These are phyloP conservation scores for Leersia perrieri DNA, from an alignment of 176 grass and related monocot genomes.

Conservation along the genomic window DNA sequence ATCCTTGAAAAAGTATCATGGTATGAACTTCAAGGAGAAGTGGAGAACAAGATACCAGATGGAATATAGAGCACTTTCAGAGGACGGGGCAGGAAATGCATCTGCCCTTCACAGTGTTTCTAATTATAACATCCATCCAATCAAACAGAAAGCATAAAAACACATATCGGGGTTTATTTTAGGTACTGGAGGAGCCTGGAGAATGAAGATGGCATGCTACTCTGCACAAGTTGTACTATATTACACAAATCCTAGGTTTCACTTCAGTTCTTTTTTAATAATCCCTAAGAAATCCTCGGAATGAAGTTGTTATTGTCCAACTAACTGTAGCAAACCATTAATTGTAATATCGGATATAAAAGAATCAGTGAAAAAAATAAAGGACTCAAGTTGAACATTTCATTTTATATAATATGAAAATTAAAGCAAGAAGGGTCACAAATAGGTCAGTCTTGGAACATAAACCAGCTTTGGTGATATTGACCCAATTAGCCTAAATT, in stretches of 20 bases:
- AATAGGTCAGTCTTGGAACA: slow-evolving; percentile 79
- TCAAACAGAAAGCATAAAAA: neutral
- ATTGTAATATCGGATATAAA: neutral
- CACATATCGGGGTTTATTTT: too few relatives aligned
- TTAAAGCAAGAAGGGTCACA: slow-evolving; percentile 53
- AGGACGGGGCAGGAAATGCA: slow-evolving; percentile 22
- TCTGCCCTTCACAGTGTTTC: slow-evolving; percentile 39
- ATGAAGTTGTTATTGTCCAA: slow-evolving; percentile 91
- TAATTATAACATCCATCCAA: slow-evolving; percentile 10
- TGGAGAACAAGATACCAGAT: too few relatives aligned
- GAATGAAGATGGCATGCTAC: too few relatives aligned
- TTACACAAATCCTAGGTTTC: neutral
- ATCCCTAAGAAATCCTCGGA: slow-evolving; percentile 79
- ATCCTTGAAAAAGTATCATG: slow-evolving; percentile 6
- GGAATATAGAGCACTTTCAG: too few relatives aligned
- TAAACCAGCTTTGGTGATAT: slow-evolving; percentile 70
- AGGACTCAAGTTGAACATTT: neutral
- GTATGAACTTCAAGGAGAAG: neutral
- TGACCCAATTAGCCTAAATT: slow-evolving; percentile 62
- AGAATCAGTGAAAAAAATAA: neutral
- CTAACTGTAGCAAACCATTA: slow-evolving; percentile 54
- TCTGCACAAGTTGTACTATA: neutral
- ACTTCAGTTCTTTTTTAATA: slow-evolving; percentile 31
- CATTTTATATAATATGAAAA: neutral
- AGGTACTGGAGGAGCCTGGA: too few relatives aligned